Base-by-base conservation (phyloP, 495 filamentous ascomycete species). In the Xylaria cubensis region DNA sequence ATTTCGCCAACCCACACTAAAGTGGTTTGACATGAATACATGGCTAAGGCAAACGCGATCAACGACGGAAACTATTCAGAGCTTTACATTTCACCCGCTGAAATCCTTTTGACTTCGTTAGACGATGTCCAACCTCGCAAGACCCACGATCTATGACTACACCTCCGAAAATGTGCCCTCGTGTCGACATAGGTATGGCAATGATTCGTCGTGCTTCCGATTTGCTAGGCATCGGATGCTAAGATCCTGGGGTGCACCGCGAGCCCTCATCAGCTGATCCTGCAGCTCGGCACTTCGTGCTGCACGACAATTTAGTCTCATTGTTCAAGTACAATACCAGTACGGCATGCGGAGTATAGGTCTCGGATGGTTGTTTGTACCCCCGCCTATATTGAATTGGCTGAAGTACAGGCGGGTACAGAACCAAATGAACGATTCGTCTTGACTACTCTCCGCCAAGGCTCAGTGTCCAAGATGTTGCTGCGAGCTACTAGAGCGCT, bases 271-370 rank as follows among this genome's bases (percentile, higher is more conserved):
- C 70, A 72, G 62, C 70, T 72, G 70, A 72, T 72, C 62, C 26
- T 72, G 70, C 70, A 72, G 70, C 62, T 72, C 70, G 63, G 67
- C 42, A 69, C 67, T 69, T 66, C 41, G 70, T 61, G 62, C 70
- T 72, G 70, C 70, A 72, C 59, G 53, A 72, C 63, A 72, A 66
- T 72, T 72, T 66, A 55, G 63, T 67, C 62, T n/a, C 32, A 32
- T 36, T 66, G 62, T 65, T 72, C 51, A 39, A 58, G 55, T 62
- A 59, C 66, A 53, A 69, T 46, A 39, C 21, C 39, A 34, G 26
- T 44, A 50, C 67, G n/a, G 61, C 42, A 53, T 55, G 56, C 59
- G 59, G 53, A 64, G 34, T 51, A 64, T 34, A 65, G 61, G 70
- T 72, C 42, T 67, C 70, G 63, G 70, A 29, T 67, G 63, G 48